phyloP scores from a whole-genome alignment of 345 rosid genomes.

The Murraya paniculata region DNA sequence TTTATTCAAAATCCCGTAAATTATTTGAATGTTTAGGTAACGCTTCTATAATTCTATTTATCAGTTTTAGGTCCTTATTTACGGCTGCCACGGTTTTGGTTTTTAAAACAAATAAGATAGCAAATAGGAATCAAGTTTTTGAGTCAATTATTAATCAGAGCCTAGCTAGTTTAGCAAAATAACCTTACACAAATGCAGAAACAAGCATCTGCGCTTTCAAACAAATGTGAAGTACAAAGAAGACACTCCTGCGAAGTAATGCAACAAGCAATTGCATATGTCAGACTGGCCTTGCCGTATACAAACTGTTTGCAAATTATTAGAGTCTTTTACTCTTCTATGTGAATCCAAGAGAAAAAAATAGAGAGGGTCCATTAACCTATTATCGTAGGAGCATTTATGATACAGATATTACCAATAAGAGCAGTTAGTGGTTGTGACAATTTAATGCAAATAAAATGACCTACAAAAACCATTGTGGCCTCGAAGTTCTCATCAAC shows the following conservation, averaged over 20 bases:
- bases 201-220: background rate
- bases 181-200: background rate
- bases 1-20: background rate
- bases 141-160: background rate
- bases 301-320: background rate
- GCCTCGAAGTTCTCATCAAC: background rate
- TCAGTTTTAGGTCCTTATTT: background rate
- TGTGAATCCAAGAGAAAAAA: background rate
- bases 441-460: conserved; percentile 29
- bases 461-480: conserved; percentile 19
- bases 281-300: background rate
- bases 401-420: conserved; percentile 28
- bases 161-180: background rate
- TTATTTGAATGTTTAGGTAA: background rate
- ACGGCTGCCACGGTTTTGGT: background rate
- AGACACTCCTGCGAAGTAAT: background rate
- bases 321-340: background rate
- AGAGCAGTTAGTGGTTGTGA: conserved; percentile 41
- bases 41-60: too few relatives aligned
- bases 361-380: background rate
- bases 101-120: background rate
- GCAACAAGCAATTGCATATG: background rate
- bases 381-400: background rate
- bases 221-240: background rate
- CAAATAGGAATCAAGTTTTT: background rate